Evolutionary conservation across 805 yeast genomes (phyloP).

Genomic region (Grigorovia humatica): DNA sequence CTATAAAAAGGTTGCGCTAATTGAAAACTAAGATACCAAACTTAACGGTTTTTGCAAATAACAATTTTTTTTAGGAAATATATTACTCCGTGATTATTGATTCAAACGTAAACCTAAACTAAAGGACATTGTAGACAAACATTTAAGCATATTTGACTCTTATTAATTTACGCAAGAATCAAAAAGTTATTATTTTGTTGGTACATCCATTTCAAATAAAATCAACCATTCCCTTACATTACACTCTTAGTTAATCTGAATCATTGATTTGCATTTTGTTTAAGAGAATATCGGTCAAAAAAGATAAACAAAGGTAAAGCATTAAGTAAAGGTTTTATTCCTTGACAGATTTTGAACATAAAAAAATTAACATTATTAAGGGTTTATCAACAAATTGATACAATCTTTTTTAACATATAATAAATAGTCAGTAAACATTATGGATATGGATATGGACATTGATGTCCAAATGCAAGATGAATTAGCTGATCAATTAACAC

Average conservation of each 20-base stretch:
- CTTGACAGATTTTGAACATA: neutral
- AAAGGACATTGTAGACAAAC: too few relatives aligned
- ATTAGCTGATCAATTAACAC: conserved; percentile 30
- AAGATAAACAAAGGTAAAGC: neutral
- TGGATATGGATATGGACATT: conserved; percentile 59
- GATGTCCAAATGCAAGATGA: conserved; percentile 85
- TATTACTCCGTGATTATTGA: neutral
- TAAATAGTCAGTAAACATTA: neutral
- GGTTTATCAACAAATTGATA: neutral
- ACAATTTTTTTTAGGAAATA: too few relatives aligned
- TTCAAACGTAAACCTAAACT: too few relatives aligned
- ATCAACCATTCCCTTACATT: neutral
- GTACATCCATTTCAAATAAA: neutral
- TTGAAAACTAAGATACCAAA: neutral
- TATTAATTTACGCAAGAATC: too few relatives aligned
- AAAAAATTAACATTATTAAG: neutral
- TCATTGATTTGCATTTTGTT: neutral
- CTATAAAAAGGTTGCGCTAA: neutral
- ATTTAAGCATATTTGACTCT: too few relatives aligned
- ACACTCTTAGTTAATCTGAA: neutral
- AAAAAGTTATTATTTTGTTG: neutral
- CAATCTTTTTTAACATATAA: neutral
- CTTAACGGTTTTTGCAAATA: neutral
- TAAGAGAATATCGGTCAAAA: neutral
- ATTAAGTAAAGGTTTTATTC: neutral